Evolutionary conservation across 306 rosid species (phyloP), one percentile per base, ranked within the genome.

Genomic region (Adenanthera pavonina): DNA sequence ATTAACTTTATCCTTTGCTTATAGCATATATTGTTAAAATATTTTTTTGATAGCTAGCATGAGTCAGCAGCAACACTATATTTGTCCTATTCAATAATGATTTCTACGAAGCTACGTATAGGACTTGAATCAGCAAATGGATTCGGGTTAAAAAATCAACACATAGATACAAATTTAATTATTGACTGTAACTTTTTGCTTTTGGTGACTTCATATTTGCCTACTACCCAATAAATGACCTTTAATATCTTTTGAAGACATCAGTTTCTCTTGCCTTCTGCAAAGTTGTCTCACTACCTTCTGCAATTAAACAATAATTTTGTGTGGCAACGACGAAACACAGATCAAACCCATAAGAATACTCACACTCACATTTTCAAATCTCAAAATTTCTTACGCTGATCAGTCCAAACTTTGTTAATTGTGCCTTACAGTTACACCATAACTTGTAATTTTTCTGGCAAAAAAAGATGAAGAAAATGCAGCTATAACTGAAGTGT

Each of bases 81-180:
- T 70, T 57, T 71, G 35, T 82, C 76, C 84, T 1, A 3, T 76
- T 36, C 79, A 53, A 51, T 76, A 8, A 84, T 68, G 12, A 25
- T 40, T 80, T 70, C 72, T 48, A 20, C n/a, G 80, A 54, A 52
- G 65, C 76, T 19, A 25, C 20, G 41, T 56, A 40, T 75, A 52
- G 36, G 47, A 46, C 61, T 43, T 44, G 69, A 74, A 60, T 84
- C 75, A 69, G 47, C 65, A 25, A 25, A 25, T 25, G 30, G 30
- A 25, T 25, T 25, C 30, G 1, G 30, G 30, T 25, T 25, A 25
- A 25, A 25, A 25, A 25, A 25, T 25, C 30, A 25, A 25, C 30
- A 25, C 30, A 25, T 25, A 0, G 30, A 25, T 52, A 54, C 20
- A 3, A 60, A 60, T 15, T 48, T 59, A 59, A 69, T 70, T 46